Base-by-base conservation (phyloP, 441 rosid species). In the Corymbia calophylla region DNA sequence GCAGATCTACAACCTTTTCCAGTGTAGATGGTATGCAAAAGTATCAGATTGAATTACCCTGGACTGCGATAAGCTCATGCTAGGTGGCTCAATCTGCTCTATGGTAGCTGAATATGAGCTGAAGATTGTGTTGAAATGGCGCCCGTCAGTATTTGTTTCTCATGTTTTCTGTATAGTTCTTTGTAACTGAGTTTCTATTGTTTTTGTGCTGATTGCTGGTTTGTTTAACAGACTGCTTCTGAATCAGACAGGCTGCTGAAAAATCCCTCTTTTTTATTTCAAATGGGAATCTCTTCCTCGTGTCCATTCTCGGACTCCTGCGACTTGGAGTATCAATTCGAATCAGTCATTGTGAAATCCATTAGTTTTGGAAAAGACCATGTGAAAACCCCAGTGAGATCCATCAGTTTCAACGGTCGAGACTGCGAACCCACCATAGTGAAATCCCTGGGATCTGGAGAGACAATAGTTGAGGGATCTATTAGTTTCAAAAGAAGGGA, bases 391-490 rank as follows among this genome's bases (percentile, higher is more conserved):
- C 85, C 87, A 2, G 53, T 51, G 77, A 87, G 90, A 86, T 89
- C 90, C 85, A 89, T 89, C 90, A 89, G 90, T 18, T 86, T 89
- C 88, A 86, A 86, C 6, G 44, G 80, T 9, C 32, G 64, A 21
- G 88, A 89, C 68, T 89, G 85, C 8, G 86, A 89, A 49, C 64
- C 88, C 32, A 89, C 85, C 16, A 89, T 89, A 21, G 6, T 89
- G 90, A 89, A 89, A 31, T 89, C 90, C 39, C 18, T 89, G n/a
- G 88, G 55, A 49, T 86, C 90, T 23, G 90, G 88, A 53, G 49
- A 60, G 88, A 86, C 88, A 13, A 55, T 32, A 86, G 88, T 60
- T 21, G 82, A 73, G 82, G 82, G 82, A 73, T 39, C 49, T 39
- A 73, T 73, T 73, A 73, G 82, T 73, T 73, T 73, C 82, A 73